Conservation (phyloP, 108 stramenopile species). For the Discostella pseudostelligera region DNA sequence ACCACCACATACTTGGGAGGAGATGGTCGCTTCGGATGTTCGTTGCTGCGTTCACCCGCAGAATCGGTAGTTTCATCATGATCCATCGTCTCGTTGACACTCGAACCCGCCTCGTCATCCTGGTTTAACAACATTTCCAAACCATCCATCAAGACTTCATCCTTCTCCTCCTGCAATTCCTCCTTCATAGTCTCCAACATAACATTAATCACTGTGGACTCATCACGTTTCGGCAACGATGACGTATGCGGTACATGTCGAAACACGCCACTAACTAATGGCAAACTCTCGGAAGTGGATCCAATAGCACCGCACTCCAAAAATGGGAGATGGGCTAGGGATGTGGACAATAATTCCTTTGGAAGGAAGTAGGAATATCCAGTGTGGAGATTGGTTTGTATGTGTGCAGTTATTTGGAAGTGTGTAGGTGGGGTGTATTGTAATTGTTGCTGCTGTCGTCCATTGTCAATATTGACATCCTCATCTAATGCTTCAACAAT, state of each 20-base stretch:
- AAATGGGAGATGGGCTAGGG: conserved; percentile 36
- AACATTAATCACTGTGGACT: background rate
- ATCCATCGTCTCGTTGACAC: background rate
- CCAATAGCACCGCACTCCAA: conserved; percentile 47
- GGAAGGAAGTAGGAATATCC: conserved; percentile 40
- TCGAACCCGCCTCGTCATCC: background rate
- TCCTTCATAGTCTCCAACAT: background rate
- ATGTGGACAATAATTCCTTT: background rate
- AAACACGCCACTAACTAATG: conserved; percentile 31
- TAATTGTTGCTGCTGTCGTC: conserved; percentile 2
- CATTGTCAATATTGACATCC: background rate
- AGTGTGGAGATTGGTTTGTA: conserved; percentile 44
- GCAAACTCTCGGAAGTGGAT: conserved; percentile 25
- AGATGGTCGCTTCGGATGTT: conserved; percentile 30
- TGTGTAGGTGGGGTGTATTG: conserved; percentile 32
- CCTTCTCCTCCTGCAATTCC: background rate
- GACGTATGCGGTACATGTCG: conserved; percentile 21
- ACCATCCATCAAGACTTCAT: conserved; percentile 2
- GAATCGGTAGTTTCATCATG: background rate
- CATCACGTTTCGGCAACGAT: background rate
- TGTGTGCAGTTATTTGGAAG: conserved; percentile 35
- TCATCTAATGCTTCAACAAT: background rate
- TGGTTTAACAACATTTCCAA: background rate
- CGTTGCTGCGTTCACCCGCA: background rate
- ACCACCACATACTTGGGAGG: conserved; percentile 37